Conservation (phyloP, 306 rosid species). For the Coriaria nepalensis region DNA sequence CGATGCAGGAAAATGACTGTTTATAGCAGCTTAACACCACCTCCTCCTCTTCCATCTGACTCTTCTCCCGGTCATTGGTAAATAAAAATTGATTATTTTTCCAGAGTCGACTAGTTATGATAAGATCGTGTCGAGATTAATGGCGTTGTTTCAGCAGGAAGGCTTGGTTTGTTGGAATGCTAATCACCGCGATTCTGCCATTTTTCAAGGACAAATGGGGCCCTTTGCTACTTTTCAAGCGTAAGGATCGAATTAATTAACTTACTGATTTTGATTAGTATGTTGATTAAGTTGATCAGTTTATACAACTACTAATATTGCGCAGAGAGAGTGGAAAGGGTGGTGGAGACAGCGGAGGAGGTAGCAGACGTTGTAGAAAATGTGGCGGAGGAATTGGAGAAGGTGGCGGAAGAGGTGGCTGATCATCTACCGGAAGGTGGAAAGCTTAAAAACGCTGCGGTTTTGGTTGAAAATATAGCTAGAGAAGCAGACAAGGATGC, state of each 20-base stretch:
- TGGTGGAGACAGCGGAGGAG: constrained; percentile 26
- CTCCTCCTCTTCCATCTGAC: constrained; percentile 17
- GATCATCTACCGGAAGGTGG: constrained; percentile 34
- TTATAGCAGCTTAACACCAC: constrained; percentile 15
- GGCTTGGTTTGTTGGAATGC: constrained; percentile 39
- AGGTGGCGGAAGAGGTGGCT: constrained; percentile 31
- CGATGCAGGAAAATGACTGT: constrained; percentile 30
- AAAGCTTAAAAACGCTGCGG: constrained; percentile 19
- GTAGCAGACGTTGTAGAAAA: constrained; percentile 39
- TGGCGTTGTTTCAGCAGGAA: constrained; percentile 25
- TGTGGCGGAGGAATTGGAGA: constrained; percentile 39
- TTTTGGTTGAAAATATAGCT: constrained; percentile 29
- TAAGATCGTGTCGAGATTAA: neutral
- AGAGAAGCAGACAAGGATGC: constrained; percentile 18
- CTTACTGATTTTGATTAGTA: too few relatives aligned
- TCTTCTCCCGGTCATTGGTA: constrained; percentile 25
- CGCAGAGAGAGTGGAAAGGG: constrained; percentile 29
- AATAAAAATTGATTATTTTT: neutral
- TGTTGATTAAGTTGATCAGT: too few relatives aligned
- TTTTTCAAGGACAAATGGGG: constrained; percentile 42
- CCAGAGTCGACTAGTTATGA: too few relatives aligned
- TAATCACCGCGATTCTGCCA: constrained; percentile 27
- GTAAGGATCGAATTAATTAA: constrained; percentile 16
- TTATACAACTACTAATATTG: too few relatives aligned
- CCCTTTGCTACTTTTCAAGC: constrained; percentile 30